Evolutionary conservation across 1,284 basidiomycete genomes (phyloP), one percentile per base, ranked within the genome.

Genomic region (Ganoderma leucocontextum): DNA sequence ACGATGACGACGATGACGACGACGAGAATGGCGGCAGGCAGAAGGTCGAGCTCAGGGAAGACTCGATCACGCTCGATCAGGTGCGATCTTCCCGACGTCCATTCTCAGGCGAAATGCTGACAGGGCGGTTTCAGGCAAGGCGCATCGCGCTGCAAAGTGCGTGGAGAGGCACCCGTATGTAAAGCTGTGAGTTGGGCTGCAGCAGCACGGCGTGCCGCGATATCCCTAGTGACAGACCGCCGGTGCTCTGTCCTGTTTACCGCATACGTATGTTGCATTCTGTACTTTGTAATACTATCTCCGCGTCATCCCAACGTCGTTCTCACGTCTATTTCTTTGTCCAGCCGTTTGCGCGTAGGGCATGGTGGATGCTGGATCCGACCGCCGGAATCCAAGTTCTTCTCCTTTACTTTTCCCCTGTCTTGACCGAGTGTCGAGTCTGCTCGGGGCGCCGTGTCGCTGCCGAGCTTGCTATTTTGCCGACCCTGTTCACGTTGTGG

Each of bases 31-130:
- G 89, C 64, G 89, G 91, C 29, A 85, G 85, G 72, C 92, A 94
- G 80, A 86, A 82, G 74, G 86, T 95, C 47, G 90, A 92, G 75
- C 82, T 96, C 72, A 86, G 85, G 74, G 93, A 94, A 77, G 92
- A 91, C 75, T 90, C 91, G 36, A 96, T 97, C 77, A 92, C 93
- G 13, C 84, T 96, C 71, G 95, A 97, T 73, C 95, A 97, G 87
- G 94, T 94, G 75, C 64, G 86, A 19, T 35, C 33, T 41, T 39
- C 15, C 15, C 29, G 9, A 39, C 9, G 10, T 33, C 55, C 63
- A 61, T 44, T 47, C 68, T 0, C 44, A 39, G n/a, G 61, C 63
- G 19, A 68, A 70, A 62, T 64, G 64, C 63, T 66, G 36, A 63
- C 44, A 13, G 17, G 13, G 41, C 13, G 41, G 22, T 71, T 36